Base-by-base conservation (phyloP, 192 early-diverging fungal species). In the Podila horticola region DNA sequence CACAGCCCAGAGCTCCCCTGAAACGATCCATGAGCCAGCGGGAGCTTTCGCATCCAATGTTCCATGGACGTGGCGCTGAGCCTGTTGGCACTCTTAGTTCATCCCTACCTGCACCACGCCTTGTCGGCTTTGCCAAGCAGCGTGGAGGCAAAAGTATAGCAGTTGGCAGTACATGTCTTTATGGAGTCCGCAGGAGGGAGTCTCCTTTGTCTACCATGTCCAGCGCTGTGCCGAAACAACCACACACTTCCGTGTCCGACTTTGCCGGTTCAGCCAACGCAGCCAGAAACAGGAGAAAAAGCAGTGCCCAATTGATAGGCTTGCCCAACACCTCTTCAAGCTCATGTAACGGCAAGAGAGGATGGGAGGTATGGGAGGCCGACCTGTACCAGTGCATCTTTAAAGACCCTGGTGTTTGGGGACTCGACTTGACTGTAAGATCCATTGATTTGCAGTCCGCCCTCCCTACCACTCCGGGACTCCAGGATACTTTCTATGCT, bases 291-390 rank as follows among this genome's bases (percentile, higher is more conserved):
- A 45, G 75, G 24, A 30, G 75, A 19, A 81, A 69, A 61, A 69
- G 65, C 34, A 52, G 50, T 12, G 19, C 24, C 12, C 52, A 55
- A 6, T 26, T 55, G 52, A 55, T 22, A 10, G 22, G 52, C 11
- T 8, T 26, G 24, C 52, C n/a, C 34, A 36, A 9, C 34, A 36
- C 10, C 11, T n/a, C n/a, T 12, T 55, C 24, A 24, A 26, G 52
- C 5, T n/a, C 52, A 24, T 28, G 26, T 8, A 36, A 61, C 0
- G 58, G 30, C 13, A 81, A 81, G 20, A 71, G 77, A 65, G 77
- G 77, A 6, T 81, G 77, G 77, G 77, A 81, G 26, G 60, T 81
- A 19, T 81, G 77, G 77, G 77, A 81, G 38, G 77, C 77, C 36
- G 77, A 81, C 34, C 67, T 81, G 2, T 81, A 81, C 49, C 77